Conservation (phyloP, 2,329 filamentous ascomycete genomes). For the Didymella exigua region DNA sequence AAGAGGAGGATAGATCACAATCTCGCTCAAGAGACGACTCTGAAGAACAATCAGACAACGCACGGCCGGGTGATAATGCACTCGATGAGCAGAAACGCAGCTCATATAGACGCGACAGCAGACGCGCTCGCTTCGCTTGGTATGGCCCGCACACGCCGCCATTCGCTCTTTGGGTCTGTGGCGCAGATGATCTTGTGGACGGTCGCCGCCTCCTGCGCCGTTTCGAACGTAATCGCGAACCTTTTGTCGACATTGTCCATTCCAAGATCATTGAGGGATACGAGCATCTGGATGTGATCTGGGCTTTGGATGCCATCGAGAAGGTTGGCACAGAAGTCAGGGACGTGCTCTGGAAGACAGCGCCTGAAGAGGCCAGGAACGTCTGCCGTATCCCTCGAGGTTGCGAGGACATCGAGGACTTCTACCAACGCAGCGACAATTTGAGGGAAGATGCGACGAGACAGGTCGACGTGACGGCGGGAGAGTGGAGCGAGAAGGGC, state of each 20-base stretch:
- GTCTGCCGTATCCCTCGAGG: constrained; percentile 68
- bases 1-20: constrained; percentile 37
- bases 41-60: constrained; percentile 17
- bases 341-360: constrained; percentile 83
- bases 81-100: constrained; percentile 8
- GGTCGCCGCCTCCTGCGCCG: constrained; percentile 74
- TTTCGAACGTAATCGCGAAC: constrained; percentile 78
- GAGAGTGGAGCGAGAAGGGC: constrained; percentile 41
- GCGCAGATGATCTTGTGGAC: constrained; percentile 83
- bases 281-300: constrained; percentile 93
- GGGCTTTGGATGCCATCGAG: constrained; percentile 87
- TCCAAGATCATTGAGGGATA: constrained; percentile 80
- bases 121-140: constrained; percentile 67
- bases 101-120: constrained; percentile 45
- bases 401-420: constrained; percentile 58
- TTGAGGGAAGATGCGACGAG: constrained; percentile 26
- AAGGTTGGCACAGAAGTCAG: constrained; percentile 81
- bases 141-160: constrained; percentile 80
- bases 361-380: constrained; percentile 59
- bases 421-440: constrained; percentile 27
- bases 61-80: neutral
- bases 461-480: constrained; percentile 35
- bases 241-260: constrained; percentile 79
- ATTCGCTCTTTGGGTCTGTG: constrained; percentile 86
- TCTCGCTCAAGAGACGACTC: constrained; percentile 20